Percentiles rank a stretch among this genome's conserved stretches.
Evolutionary conservation across 495 filamentous ascomycete genomes (phyloP).

Genomic region (Neurospora sp.): DNA sequence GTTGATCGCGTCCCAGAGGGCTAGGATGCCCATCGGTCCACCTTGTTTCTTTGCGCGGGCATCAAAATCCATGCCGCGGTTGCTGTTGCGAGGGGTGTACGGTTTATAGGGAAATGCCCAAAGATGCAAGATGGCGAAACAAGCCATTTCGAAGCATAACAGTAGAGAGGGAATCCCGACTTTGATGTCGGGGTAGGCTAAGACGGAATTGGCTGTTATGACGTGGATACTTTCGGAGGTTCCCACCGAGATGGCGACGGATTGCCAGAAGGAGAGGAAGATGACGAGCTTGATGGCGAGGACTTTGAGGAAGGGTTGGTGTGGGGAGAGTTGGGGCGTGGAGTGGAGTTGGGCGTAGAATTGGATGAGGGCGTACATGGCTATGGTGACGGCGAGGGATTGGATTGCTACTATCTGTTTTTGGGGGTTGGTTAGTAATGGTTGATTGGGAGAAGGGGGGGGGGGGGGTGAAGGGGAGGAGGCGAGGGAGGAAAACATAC

Average conservation of each 20-base stretch:
- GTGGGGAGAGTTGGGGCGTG: constrained; percentile 52
- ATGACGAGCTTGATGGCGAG: constrained; percentile 88
- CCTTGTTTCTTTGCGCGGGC: constrained; percentile 38
- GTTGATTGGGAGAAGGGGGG: not conserved
- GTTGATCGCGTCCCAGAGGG: constrained; percentile 65
- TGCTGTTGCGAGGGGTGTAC: constrained; percentile 19
- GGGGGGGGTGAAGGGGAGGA: not conserved
- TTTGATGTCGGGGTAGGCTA: constrained; percentile 66
- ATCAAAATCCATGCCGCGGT: constrained; percentile 28
- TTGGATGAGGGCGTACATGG: constrained; percentile 88
- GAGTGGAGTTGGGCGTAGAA: constrained; percentile 65
- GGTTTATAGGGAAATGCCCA: constrained; percentile 66
- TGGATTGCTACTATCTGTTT: constrained; percentile 57
- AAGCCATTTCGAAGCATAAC: constrained; percentile 79
- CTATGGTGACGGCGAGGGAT: constrained; percentile 63
- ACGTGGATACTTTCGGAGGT: constrained; percentile 46
- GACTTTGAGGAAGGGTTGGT: constrained; percentile 74
- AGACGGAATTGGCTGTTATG: constrained; percentile 48
- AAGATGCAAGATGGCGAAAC: constrained; percentile 69
- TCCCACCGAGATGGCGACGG: constrained; percentile 58
- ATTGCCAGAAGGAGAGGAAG: constrained; percentile 92
- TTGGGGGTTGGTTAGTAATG: too few relatives aligned
- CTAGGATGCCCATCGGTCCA: constrained; percentile 49
- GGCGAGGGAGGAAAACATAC: constrained; percentile 30
- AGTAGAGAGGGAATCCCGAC: constrained; percentile 64